These are phyloP conservation scores for Exophiala calicioides DNA, from an alignment of 2,329 filamentous ascomycete species.

Conservation along the genomic window DNA sequence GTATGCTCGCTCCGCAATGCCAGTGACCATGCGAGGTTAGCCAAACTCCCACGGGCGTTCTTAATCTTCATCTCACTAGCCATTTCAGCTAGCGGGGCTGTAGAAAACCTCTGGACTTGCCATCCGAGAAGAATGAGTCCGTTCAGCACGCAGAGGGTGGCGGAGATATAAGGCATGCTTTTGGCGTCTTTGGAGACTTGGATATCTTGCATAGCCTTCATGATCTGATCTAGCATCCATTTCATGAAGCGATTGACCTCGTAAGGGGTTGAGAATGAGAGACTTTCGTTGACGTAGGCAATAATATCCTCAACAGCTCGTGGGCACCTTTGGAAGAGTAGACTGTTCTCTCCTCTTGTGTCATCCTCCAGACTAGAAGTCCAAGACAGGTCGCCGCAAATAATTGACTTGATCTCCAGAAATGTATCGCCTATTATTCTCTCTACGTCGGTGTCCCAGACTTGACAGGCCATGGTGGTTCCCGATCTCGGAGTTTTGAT, in stretches of 20 bases:
- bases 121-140: constrained; percentile 16
- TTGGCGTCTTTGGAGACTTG: background rate
- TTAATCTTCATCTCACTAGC: background rate
- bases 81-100: background rate
- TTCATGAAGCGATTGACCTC: constrained; percentile 13
- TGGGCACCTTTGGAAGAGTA: constrained; percentile 6
- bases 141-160: constrained; percentile 12
- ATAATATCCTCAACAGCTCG: constrained; percentile 14
- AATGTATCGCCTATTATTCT: constrained; percentile 6
- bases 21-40: constrained; percentile 16
- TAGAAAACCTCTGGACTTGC: constrained; percentile 9
- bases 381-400: background rate
- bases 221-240: constrained; percentile 1
- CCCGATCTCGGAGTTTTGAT: constrained; percentile 9
- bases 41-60: constrained; percentile 10
- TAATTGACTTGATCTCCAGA: constrained; percentile 5
- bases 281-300: constrained; percentile 12
- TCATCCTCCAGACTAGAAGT: too few relatives aligned
- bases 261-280: constrained; percentile 2
- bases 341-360: background rate
- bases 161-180: background rate
- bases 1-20: constrained; percentile 11
- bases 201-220: constrained; percentile 6
- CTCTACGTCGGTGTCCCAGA: constrained; percentile 12
- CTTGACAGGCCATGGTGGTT: constrained; percentile 1